phyloP scores from a whole-genome alignment of 331 rosid species.

The Stylosanthes scabra region DNA sequence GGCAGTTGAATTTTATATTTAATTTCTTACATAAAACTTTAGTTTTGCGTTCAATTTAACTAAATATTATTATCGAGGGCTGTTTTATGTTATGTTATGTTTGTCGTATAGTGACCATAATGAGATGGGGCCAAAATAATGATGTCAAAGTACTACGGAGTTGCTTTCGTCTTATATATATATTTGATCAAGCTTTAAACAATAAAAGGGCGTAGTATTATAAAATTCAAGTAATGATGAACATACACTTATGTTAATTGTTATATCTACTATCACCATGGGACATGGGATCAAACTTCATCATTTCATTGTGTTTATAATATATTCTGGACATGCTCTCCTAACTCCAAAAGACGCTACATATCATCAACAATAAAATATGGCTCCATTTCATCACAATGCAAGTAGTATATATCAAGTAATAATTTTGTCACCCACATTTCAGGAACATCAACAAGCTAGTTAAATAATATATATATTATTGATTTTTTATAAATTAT shows the following conservation, averaged over 20 bases:
- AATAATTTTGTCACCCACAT: slow-evolving; percentile 16
- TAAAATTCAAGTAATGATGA: slow-evolving; percentile 37
- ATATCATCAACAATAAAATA: slow-evolving; percentile 19
- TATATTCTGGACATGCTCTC: slow-evolving; percentile 16
- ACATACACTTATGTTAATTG: slow-evolving; percentile 22
- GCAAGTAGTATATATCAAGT: not conserved
- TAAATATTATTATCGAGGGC: not conserved
- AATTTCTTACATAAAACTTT: slow-evolving; percentile 26
- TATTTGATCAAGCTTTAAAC: slow-evolving; percentile 2
- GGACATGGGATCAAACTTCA: slow-evolving; percentile 5
- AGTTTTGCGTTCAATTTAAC: slow-evolving; percentile 17
- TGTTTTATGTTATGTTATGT: slow-evolving; percentile 4
- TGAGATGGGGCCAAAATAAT: slow-evolving; percentile 41
- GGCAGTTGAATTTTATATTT: slow-evolving; percentile 34
- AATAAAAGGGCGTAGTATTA: not conserved
- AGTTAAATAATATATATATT: not conserved
- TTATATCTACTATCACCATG: not conserved
- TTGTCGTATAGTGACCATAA: slow-evolving; percentile 29
- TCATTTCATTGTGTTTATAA: not conserved
- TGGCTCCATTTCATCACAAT: not conserved
- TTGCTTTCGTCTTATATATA: slow-evolving; percentile 21
- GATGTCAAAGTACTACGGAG: slow-evolving; percentile 46
- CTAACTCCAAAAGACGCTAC: slow-evolving; percentile 22
- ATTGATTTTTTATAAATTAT: no score
- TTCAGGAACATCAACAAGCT: not conserved